A percentile compares a stretch with the other conserved stretches of the same genome.
Conservation (phyloP, 345 rosid genomes). For the Moricandia moricandioides region DNA sequence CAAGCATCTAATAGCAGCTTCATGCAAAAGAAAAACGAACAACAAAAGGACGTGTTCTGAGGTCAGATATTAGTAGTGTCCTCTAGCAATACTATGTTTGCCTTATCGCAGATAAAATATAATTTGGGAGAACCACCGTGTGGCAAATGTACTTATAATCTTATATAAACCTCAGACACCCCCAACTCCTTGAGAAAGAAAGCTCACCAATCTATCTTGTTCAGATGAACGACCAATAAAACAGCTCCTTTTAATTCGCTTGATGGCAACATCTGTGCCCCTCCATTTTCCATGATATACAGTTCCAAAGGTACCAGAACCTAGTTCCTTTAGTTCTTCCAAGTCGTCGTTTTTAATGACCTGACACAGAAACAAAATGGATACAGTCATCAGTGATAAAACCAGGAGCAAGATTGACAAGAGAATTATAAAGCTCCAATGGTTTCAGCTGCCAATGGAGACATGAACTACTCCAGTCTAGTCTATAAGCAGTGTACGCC, state of each 20-base stretch:
- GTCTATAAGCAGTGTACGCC: slow-evolving; percentile 1
- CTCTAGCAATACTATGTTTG: slow-evolving; percentile 9
- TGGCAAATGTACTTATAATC: slow-evolving; percentile 1
- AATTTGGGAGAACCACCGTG: slow-evolving; percentile 1
- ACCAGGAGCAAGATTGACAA: neutral
- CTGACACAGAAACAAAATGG: slow-evolving; percentile 40
- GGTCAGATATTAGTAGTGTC: neutral
- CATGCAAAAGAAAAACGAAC: slow-evolving; percentile 10
- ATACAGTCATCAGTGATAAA: neutral
- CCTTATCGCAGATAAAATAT: slow-evolving; percentile 6
- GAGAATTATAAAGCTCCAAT: neutral
- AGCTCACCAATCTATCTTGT: slow-evolving; percentile 85
- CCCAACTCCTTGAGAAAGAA: slow-evolving; percentile 6
- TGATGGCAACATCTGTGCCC: slow-evolving; percentile 97
- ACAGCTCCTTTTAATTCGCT: slow-evolving; percentile 88
- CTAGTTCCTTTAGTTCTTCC: slow-evolving; percentile 91
- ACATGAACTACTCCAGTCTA: slow-evolving; percentile 3
- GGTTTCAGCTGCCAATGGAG: slow-evolving; percentile 2
- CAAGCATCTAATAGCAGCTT: slow-evolving; percentile 14
- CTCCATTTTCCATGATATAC: slow-evolving; percentile 99
- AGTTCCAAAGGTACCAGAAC: slow-evolving; percentile 99
- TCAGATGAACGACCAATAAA: slow-evolving; percentile 92
- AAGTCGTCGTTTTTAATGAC: slow-evolving; percentile 90
- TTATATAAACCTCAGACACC: neutral
- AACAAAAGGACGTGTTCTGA: neutral